Base-by-base conservation (phyloP, 2,329 filamentous ascomycete species). In the Emydomyces testavorans region DNA sequence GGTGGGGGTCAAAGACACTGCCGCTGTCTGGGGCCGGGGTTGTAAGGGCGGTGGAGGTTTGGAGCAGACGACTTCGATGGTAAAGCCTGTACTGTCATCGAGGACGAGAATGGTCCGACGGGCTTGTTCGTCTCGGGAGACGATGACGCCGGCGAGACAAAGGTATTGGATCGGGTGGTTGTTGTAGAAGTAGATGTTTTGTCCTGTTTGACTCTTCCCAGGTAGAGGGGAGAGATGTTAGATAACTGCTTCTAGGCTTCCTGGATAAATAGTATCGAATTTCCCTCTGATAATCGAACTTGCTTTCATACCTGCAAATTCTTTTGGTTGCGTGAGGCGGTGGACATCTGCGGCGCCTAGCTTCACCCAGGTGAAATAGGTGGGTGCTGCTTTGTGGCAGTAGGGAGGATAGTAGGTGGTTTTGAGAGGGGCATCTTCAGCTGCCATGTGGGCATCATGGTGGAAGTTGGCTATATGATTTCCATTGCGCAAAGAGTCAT, bases 131-230 rank as follows among this genome's bases (percentile, higher is more conserved):
- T 74, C 69, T 46, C 76, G 63, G 47, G 76, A 75, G 48, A 88
- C 79, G 18, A 90, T 73, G 6, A 87, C 64, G 24, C 85, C 85
- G 6, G 79, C 74, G 26, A 89, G 64, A 52, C 81, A 79, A 46
- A 85, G 76, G 77, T 81, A 89, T 72, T 79, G 78, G 56, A 90
- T 78, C 0, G 85, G 85, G 55, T 89, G 79, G 62, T 88, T 89
- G 42, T 72, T 65, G 66, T 80, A 73, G 63, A 88, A 87, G 63
- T 73, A 77, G 32, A 78, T 64, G 41, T 71, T 67, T 58, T 77
- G 75, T 37, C 71, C 75, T 77, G 26, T 23, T n/a, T n/a, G n/a
- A n/a, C n/a, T n/a, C n/a, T n/a, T n/a, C n/a, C n/a, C n/a, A n/a
- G n/a, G n/a, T n/a, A n/a, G 6, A 41, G 3, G 24, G n/a, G 34